Evolutionary conservation across 495 filamentous ascomycete species (phyloP), one percentile per base, ranked within the genome.

Genomic region (Penicillium fimorum): DNA sequence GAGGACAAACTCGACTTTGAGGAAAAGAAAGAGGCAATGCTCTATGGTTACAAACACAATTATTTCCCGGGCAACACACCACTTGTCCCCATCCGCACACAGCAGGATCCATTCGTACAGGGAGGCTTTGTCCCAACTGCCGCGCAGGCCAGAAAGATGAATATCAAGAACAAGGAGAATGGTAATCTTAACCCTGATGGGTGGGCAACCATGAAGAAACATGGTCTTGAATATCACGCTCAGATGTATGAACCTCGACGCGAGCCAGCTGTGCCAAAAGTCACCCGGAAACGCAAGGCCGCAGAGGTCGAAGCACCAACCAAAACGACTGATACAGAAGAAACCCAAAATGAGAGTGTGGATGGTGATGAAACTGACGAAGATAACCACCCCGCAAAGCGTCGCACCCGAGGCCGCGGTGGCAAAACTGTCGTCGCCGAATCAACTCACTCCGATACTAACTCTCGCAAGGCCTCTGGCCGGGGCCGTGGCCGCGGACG

Each of bases 251-350:
- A 88, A 76, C 69, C 82, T 61, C 69, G 78, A 54, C 56, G 64
- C 58, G 66, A 87, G 70, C 61, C 82, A 65, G 62, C 82, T 76
- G 58, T 82, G 74, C 63, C 80, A 70, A 59, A 86, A 66, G 45
- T 67, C 18, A 77, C 70, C 4, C 72, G 75, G 54, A 79, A 77
- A 56, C 76, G 76, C 57, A 77, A 74, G 59, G 73, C 75, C 2
- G 69, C 69, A 25, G 73, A 77, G 59, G 46, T 74, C 30, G 74
- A 76, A 53, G 62, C 59, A 12, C 61, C 70, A 17, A 59, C 50
- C 35, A 67, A 59, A 57, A 52, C 61, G 55, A 55, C 60, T 33
- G 71, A 75, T 13, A 60, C 69, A 4, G 70, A 74, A 45, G 69
- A 69, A 12, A 63, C 62, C 0, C 61, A 60, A 11, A 51, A 60